A percentile compares a stretch with the other conserved stretches of the same genome.
Evolutionary conservation across 2,329 filamentous ascomycete genomes (phyloP).

Genomic region (Fusarium nematophilum): DNA sequence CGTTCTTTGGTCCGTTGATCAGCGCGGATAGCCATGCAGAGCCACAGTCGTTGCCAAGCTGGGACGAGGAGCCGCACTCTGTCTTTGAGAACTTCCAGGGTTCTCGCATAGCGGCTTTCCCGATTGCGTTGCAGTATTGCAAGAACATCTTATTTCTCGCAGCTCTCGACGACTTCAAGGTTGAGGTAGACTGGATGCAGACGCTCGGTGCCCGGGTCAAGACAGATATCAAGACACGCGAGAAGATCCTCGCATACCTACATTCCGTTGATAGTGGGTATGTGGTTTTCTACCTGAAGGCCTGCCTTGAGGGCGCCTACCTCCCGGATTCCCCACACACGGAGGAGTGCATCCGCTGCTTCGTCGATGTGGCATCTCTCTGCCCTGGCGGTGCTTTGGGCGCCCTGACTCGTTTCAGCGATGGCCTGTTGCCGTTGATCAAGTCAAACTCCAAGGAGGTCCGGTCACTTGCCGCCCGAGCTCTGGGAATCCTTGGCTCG

Average conservation of each 20-base stretch:
- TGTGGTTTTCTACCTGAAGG: constrained; percentile 60
- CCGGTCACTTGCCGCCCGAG: constrained; percentile 73
- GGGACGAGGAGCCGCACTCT: constrained; percentile 16
- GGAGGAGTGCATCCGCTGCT: constrained; percentile 62
- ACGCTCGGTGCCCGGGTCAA: constrained; percentile 79
- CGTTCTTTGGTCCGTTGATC: constrained; percentile 60
- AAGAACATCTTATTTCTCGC: constrained; percentile 63
- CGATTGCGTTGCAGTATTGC: constrained; percentile 77
- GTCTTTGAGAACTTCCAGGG: constrained; percentile 61
- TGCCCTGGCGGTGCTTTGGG: constrained; percentile 63
- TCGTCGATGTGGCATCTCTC: constrained; percentile 65
- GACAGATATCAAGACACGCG: constrained; percentile 74
- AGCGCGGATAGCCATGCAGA: constrained; percentile 48
- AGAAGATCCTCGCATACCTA: constrained; percentile 67
- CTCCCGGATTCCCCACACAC: constrained; percentile 54
- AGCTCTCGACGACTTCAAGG: constrained; percentile 61
- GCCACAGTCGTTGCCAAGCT: constrained; percentile 43
- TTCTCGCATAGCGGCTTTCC: constrained; percentile 66
- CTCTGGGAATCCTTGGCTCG: constrained; percentile 80
- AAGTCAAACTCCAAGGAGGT: constrained; percentile 78
- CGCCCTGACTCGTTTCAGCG: constrained; percentile 59
- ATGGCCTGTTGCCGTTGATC: constrained; percentile 68
- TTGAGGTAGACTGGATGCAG: constrained; percentile 87
- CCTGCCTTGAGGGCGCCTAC: constrained; percentile 68
- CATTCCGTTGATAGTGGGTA: constrained; percentile 51